Conservation (phyloP, 176 grass and related monocot genomes). For the Typha latifolia region DNA sequence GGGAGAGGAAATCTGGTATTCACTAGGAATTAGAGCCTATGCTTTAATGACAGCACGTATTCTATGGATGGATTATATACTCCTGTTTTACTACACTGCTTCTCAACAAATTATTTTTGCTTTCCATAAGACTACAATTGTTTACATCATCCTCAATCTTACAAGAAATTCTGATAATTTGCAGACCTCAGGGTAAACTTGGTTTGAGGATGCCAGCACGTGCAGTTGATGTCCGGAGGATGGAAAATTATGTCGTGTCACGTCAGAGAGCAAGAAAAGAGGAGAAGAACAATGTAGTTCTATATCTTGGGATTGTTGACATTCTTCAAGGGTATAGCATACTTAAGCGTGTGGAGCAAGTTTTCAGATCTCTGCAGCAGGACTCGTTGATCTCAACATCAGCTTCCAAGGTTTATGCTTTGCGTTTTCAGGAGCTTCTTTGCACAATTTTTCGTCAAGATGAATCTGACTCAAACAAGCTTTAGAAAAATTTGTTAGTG, state of each 20-base stretch:
- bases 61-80: background rate
- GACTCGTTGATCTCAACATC: background rate
- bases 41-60: too few relatives aligned
- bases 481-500: too few relatives aligned
- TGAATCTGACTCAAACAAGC: too few relatives aligned
- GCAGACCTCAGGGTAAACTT: background rate
- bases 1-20: background rate
- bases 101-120: background rate
- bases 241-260: background rate
- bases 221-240: background rate
- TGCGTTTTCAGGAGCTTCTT: conserved; percentile 6
- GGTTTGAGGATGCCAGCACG: background rate
- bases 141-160: too few relatives aligned
- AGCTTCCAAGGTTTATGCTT: conserved; percentile 1
- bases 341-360: conserved; percentile 5
- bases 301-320: conserved; percentile 1
- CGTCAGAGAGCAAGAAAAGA: background rate
- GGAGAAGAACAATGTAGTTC: conserved; percentile 2
- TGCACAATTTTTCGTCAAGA: background rate
- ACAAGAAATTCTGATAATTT: too few relatives aligned
- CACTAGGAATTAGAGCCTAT: too few relatives aligned
- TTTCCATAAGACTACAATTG: background rate
- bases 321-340: conserved; percentile 7
- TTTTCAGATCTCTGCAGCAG: background rate
- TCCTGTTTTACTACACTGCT: background rate